phyloP scores from a whole-genome alignment of 768 basidiomycete species.

The Plicaturopsis crispa region DNA sequence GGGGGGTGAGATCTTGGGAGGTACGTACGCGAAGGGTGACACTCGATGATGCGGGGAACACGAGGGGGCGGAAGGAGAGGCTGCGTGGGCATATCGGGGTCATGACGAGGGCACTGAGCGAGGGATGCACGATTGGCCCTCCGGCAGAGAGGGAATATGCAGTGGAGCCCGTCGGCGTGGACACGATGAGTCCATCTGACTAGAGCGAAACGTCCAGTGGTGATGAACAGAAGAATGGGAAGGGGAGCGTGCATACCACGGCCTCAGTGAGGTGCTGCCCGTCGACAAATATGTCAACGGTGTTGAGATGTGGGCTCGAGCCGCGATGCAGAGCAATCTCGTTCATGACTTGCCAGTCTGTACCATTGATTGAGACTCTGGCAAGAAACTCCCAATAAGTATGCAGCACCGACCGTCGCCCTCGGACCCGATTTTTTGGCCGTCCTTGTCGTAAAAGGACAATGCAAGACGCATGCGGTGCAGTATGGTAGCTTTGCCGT shows the following conservation, averaged over 20 bases:
- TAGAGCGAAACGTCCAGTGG: slow-evolving; percentile 22
- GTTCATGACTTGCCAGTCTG: slow-evolving; percentile 97
- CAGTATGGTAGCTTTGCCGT: slow-evolving; percentile 73
- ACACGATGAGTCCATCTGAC: slow-evolving; percentile 92
- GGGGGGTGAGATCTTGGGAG: background rate
- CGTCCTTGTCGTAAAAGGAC: slow-evolving; percentile 58
- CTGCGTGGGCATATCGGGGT: slow-evolving; percentile 96
- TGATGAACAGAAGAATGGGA: slow-evolving; percentile 5
- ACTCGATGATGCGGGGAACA: slow-evolving; percentile 78
- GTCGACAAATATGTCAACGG: slow-evolving; percentile 90
- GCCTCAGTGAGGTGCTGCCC: slow-evolving; percentile 94
- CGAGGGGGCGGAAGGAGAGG: slow-evolving; percentile 84
- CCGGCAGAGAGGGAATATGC: slow-evolving; percentile 95
- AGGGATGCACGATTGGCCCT: slow-evolving; percentile 93
- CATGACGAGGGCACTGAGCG: slow-evolving; percentile 80
- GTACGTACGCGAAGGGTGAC: slow-evolving; percentile 62
- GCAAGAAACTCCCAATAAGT: slow-evolving; percentile 2
- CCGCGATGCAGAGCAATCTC: slow-evolving; percentile 92
- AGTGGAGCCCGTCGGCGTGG: slow-evolving; percentile 94
- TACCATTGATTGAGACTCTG: background rate
- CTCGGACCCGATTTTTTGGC: slow-evolving; percentile 46
- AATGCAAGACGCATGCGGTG: slow-evolving; percentile 89
- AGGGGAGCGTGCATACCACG: slow-evolving; percentile 51
- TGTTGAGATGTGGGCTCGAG: slow-evolving; percentile 84
- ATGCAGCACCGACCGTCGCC: slow-evolving; percentile 41